Evolutionary conservation across 495 filamentous ascomycete genomes (phyloP).

Genomic region (Recurvomyces mirabilis): DNA sequence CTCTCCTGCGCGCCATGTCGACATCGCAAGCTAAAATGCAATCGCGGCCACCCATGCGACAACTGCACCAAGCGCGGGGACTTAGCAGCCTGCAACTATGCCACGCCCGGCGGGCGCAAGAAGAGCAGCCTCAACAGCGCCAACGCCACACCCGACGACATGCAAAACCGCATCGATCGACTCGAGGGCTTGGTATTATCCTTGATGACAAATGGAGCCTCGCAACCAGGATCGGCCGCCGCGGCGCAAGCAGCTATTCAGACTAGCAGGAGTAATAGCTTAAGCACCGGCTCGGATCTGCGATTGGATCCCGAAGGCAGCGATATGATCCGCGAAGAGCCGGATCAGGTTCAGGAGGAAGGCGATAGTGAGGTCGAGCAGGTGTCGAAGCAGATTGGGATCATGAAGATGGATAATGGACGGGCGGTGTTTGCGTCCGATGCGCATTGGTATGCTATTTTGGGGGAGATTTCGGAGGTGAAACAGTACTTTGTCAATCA

Average conservation of each 20-base stretch:
- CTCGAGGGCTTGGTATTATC: slow-evolving; percentile 90
- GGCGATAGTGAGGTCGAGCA: slow-evolving; percentile 82
- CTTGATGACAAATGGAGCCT: slow-evolving; percentile 77
- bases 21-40: slow-evolving; percentile 96
- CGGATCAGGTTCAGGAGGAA: slow-evolving; percentile 29
- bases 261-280: slow-evolving; percentile 41
- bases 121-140: slow-evolving; percentile 53
- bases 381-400: slow-evolving; percentile 80
- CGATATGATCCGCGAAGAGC: slow-evolving; percentile 43
- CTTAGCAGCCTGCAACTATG: slow-evolving; percentile 78
- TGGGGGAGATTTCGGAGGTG: slow-evolving; percentile 88
- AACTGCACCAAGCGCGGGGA: slow-evolving; percentile 89
- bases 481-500: slow-evolving; percentile 72
- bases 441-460: slow-evolving; percentile 84
- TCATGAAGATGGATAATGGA: slow-evolving; percentile 81
- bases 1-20: slow-evolving; percentile 90
- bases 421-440: slow-evolving; percentile 84
- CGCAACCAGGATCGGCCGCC: slow-evolving; percentile 49
- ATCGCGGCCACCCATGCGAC: slow-evolving; percentile 83
- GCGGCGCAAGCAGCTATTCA: slow-evolving; percentile 54
- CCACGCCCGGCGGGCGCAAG: slow-evolving; percentile 62
- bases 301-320: slow-evolving; percentile 47
- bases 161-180: slow-evolving; percentile 97
- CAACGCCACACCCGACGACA: slow-evolving; percentile 68
- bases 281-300: slow-evolving; percentile 24